Conservation (phyloP, 108 stramenopile species). For the Discostella pseudostelligera region DNA sequence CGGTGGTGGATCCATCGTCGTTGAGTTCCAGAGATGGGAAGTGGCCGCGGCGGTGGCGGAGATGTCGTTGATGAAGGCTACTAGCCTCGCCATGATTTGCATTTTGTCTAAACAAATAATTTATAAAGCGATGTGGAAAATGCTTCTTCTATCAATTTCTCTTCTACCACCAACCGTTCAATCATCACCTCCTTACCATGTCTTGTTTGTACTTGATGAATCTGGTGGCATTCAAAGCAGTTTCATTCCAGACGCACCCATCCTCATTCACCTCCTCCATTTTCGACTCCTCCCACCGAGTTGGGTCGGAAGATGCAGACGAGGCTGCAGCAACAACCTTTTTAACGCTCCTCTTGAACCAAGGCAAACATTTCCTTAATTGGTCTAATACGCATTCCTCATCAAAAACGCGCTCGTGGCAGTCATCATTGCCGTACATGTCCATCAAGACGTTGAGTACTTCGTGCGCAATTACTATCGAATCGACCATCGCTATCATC, state of each 20-base stretch:
- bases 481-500: neutral
- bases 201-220: slow-evolving; percentile 56
- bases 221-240: slow-evolving; percentile 57
- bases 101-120: neutral
- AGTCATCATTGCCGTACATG: slow-evolving; percentile 66
- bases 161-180: too few relatives aligned
- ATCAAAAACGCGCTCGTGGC: slow-evolving; percentile 52
- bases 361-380: slow-evolving; percentile 43
- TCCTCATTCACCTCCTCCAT: slow-evolving; percentile 31
- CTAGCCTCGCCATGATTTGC: too few relatives aligned
- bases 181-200: neutral
- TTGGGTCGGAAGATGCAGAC: too few relatives aligned
- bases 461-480: slow-evolving; percentile 37
- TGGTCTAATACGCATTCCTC: slow-evolving; percentile 41
- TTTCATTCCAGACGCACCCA: slow-evolving; percentile 49
- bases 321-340: slow-evolving; percentile 4
- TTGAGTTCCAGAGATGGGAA: too few relatives aligned
- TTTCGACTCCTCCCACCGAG: neutral
- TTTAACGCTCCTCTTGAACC: slow-evolving; percentile 40
- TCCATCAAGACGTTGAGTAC: slow-evolving; percentile 64
- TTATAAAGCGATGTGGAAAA: neutral
- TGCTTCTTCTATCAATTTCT: too few relatives aligned
- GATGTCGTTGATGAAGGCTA: too few relatives aligned
- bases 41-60: too few relatives aligned
- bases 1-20: too few relatives aligned